phyloP scores from a whole-genome alignment of 2,329 filamentous ascomycete species.

The Colletotrichum karsti region DNA sequence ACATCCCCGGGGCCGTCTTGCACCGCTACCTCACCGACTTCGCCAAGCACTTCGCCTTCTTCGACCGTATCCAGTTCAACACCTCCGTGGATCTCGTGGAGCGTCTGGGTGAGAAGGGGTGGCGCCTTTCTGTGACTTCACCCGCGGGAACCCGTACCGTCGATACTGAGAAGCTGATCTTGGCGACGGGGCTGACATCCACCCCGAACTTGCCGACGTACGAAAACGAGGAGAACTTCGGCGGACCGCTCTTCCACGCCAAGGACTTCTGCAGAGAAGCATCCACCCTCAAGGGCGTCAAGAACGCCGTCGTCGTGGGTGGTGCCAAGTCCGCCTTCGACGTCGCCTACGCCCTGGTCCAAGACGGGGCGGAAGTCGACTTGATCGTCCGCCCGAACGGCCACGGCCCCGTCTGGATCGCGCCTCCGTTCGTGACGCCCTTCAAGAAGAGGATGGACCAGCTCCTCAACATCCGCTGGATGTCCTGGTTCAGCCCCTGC shows the following conservation, averaged over 20 bases:
- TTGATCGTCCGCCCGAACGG: conserved; percentile 59
- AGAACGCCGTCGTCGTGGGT: conserved; percentile 58
- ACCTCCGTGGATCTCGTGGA: conserved; percentile 56
- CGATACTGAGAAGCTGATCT: conserved; percentile 49
- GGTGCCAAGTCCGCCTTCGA: conserved; percentile 68
- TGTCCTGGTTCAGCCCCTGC: conserved; percentile 74
- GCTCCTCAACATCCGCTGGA: conserved; percentile 59
- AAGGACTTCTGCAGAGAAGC: conserved; percentile 48
- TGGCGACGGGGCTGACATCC: conserved; percentile 60
- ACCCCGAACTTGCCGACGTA: conserved; percentile 50
- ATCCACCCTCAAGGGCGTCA: conserved; percentile 38
- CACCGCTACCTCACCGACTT: conserved; percentile 47
- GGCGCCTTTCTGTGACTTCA: not conserved
- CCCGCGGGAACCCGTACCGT: conserved; percentile 19
- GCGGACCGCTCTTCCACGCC: conserved; percentile 50
- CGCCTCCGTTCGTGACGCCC: conserved; percentile 66
- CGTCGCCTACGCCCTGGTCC: conserved; percentile 62
- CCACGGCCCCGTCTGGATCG: conserved; percentile 63
- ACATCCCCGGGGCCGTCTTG: conserved; percentile 46
- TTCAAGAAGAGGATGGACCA: conserved; percentile 69
- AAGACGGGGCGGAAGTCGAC: conserved; percentile 49
- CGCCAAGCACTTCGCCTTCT: conserved; percentile 56
- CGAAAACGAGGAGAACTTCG: conserved; percentile 45
- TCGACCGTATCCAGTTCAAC: conserved; percentile 55
- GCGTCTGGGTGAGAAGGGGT: not conserved